Evolutionary conservation across 2,329 filamentous ascomycete species (phyloP).

Genomic region (Eurotiales sp.): DNA sequence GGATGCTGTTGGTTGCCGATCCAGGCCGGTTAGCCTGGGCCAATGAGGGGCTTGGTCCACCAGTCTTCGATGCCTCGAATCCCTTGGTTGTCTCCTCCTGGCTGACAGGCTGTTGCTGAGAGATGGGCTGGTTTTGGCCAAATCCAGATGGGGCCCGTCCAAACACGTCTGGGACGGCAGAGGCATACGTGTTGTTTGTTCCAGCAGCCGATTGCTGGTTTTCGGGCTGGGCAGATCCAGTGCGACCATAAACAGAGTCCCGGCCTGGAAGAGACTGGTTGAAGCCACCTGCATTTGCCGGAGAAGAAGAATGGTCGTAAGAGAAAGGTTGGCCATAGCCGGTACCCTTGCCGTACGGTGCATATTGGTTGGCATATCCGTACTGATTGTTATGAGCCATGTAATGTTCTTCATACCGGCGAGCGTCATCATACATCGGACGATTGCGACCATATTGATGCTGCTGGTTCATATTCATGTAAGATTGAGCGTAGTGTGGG

Average conservation of each 20-base stretch:
- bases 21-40: constrained; percentile 61
- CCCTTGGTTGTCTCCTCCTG: constrained; percentile 55
- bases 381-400: constrained; percentile 51
- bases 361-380: constrained; percentile 49
- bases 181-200: constrained; percentile 47
- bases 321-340: constrained; percentile 65
- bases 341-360: constrained; percentile 52
- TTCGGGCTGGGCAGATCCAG: constrained; percentile 56
- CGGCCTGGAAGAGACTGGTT: constrained; percentile 44
- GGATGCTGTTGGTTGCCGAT: constrained; percentile 58
- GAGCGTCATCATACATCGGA: constrained; percentile 49
- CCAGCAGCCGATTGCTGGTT: constrained; percentile 47
- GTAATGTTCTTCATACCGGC: constrained; percentile 47
- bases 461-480: constrained; percentile 54
- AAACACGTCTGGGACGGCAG: constrained; percentile 57
- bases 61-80: constrained; percentile 55
- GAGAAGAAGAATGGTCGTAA: constrained; percentile 63
- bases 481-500: constrained; percentile 56
- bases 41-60: constrained; percentile 58
- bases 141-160: constrained; percentile 57
- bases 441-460: constrained; percentile 47
- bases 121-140: constrained; percentile 51
- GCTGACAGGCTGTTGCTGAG: constrained; percentile 45
- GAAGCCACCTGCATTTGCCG: constrained; percentile 54
- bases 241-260: constrained; percentile 58